These are phyloP conservation scores for Brassica incana DNA, from an alignment of 345 rosid species.

Conservation along the genomic window DNA sequence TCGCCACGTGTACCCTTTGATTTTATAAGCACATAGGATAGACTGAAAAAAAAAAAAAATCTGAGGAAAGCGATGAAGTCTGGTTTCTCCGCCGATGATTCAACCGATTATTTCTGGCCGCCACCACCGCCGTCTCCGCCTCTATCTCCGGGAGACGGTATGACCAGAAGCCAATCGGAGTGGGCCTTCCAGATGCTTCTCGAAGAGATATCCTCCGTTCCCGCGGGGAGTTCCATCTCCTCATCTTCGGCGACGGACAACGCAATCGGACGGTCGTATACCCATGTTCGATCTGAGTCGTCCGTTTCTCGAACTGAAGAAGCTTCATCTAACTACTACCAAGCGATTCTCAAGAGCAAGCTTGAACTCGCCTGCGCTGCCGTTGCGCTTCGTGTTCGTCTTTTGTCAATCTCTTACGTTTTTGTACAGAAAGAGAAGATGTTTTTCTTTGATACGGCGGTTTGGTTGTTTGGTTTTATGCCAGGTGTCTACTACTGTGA, in stretches of 20 bases:
- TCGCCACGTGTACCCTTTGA: background rate
- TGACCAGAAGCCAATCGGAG: slow-evolving; percentile 58
- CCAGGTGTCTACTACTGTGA: slow-evolving; percentile 46
- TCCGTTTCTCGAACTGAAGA: slow-evolving; percentile 38
- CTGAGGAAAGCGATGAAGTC: slow-evolving; percentile 36
- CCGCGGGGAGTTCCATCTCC: slow-evolving; percentile 34
- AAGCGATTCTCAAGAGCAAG: slow-evolving; percentile 57
- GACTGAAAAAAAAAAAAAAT: background rate
- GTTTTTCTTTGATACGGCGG: background rate
- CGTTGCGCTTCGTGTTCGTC: slow-evolving; percentile 33
- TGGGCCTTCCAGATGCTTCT: slow-evolving; percentile 61
- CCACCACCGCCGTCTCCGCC: background rate
- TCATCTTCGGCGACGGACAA: slow-evolving; percentile 30
- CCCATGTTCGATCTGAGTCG: slow-evolving; percentile 21
- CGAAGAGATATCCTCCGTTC: slow-evolving; percentile 38
- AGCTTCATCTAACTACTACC: slow-evolving; percentile 40
- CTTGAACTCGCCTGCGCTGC: slow-evolving; percentile 76
- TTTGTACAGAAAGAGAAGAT: background rate
- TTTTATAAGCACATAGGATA: background rate
- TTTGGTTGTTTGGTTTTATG: slow-evolving; percentile 1
- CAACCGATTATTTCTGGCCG: slow-evolving; percentile 53
- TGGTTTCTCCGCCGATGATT: slow-evolving; percentile 58
- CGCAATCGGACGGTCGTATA: slow-evolving; percentile 28
- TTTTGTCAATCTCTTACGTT: background rate
- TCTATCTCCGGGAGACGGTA: slow-evolving; percentile 29